Percentiles rank a stretch among this genome's conserved stretches.
phyloP scores from a whole-genome alignment of 495 filamentous ascomycete species.

The Podospora tetraspora region DNA sequence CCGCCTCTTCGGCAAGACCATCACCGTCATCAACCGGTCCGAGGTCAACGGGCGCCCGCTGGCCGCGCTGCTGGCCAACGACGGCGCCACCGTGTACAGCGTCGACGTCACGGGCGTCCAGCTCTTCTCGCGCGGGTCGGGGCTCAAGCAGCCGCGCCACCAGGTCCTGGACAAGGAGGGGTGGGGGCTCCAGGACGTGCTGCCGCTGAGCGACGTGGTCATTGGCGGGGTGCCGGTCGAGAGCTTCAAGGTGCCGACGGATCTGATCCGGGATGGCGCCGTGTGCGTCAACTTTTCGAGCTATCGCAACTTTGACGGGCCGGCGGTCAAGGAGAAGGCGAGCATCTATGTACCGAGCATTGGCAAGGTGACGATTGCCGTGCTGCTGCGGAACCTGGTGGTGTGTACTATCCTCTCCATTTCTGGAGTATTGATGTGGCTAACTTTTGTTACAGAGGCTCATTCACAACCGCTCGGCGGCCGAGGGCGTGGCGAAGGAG shows the following conservation, averaged over 20 bases:
- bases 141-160: conserved; percentile 73
- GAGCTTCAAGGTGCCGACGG: conserved; percentile 78
- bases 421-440: background rate
- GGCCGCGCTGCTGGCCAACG: conserved; percentile 92
- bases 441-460: conserved; percentile 28
- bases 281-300: conserved; percentile 98
- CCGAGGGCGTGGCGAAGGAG: background rate
- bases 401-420: conserved; percentile 47
- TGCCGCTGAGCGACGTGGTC: conserved; percentile 85
- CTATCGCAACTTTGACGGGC: conserved; percentile 83
- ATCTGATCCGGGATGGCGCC: conserved; percentile 76
- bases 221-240: conserved; percentile 88
- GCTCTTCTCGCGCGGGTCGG: conserved; percentile 80
- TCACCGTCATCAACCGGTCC: conserved; percentile 90
- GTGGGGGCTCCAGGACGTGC: conserved; percentile 69
- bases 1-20: conserved; percentile 80
- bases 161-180: conserved; percentile 75
- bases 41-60: conserved; percentile 93
- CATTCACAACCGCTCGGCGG: conserved; percentile 34
- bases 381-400: conserved; percentile 82
- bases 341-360: conserved; percentile 96
- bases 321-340: conserved; percentile 83
- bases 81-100: conserved; percentile 90
- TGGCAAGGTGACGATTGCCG: conserved; percentile 94
- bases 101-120: conserved; percentile 92